Base-by-base conservation (phyloP, 202 grass and related monocot genomes). In the Sporobolus alterniflorus region DNA sequence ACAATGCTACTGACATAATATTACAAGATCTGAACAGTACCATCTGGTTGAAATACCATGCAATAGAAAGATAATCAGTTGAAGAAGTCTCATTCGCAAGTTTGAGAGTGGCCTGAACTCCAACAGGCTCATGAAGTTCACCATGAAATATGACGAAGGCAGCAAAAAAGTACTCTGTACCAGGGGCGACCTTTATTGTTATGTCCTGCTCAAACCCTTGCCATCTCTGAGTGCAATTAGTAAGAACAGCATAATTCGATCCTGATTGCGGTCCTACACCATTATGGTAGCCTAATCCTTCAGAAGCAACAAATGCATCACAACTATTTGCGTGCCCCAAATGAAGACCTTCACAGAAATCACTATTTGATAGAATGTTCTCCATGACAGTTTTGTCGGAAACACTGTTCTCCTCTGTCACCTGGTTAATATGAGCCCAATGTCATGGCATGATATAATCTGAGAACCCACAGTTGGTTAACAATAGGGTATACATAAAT, bases 191-290 rank as follows among this genome's bases (percentile, higher is more conserved):
- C 36, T 90, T 94, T 74, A 81, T 87, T 1, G 90, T 91, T 73
- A 98, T 85, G 63, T 92, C 93, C 73, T 98, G 96, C 59, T 98
- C 93, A 67, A 98, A 69, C 66, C 96, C 96, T 71, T 98, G 93
- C 96, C 96, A 98, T 52, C 14, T 89, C 74, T 94, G 84, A 24
- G 71, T 96, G 28, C 96, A 85, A 41, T 87, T n/a, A 33, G 90
- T 98, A 78, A 98, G 79, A 25, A 98, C 88, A 66, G 89, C 91
- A 82, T 98, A 98, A 71, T 67, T 91, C 48, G 72, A 77, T 15
- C 91, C 96, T 24, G 90, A 98, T 79, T 88, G 84, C 11, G 96
- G 90, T 59, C 82, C 92, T 86, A 93, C 77, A 87, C 90, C 91
- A 71, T 90, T 47, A 73, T 82, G 80, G 73, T 93, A 95, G 72